Conservation (phyloP, 2,329 filamentous ascomycete genomes). For the Septoria linicola region DNA sequence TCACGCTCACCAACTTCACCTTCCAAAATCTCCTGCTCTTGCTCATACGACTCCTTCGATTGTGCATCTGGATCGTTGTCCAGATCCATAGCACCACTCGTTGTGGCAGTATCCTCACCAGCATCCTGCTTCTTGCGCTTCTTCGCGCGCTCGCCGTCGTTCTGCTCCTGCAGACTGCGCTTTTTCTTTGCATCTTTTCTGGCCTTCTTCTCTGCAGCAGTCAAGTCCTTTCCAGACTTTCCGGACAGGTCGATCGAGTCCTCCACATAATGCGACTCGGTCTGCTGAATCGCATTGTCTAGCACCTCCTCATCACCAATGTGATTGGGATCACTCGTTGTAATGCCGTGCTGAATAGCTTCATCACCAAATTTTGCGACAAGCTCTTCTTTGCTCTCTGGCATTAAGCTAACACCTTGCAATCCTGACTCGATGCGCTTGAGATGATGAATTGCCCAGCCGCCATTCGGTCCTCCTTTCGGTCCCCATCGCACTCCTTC, state of each 20-base stretch:
- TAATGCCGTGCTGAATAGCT: conserved; percentile 22
- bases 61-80: conserved; percentile 37
- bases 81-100: conserved; percentile 11
- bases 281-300: conserved; percentile 24
- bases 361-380: conserved; percentile 42
- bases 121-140: conserved; percentile 25
- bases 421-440: conserved; percentile 54
- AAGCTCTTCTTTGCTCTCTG: conserved; percentile 40
- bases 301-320: conserved; percentile 19
- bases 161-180: conserved; percentile 19
- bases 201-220: conserved; percentile 15
- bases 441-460: conserved; percentile 54
- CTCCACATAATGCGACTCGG: conserved; percentile 10
- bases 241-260: conserved; percentile 13
- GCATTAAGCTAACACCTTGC: conserved; percentile 51
- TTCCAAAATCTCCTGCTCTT: conserved; percentile 41
- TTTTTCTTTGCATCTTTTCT: conserved; percentile 22
- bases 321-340: conserved; percentile 21
- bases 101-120: conserved; percentile 28
- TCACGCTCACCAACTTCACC: conserved; percentile 43
- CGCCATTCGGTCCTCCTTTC: conserved; percentile 45
- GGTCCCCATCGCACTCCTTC: conserved; percentile 45
- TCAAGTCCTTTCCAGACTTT: conserved; percentile 15
- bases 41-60: conserved; percentile 46
- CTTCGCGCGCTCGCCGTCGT: conserved; percentile 19